phyloP scores from a whole-genome alignment of 495 filamentous ascomycete genomes.

The Penicillium paxilli region DNA sequence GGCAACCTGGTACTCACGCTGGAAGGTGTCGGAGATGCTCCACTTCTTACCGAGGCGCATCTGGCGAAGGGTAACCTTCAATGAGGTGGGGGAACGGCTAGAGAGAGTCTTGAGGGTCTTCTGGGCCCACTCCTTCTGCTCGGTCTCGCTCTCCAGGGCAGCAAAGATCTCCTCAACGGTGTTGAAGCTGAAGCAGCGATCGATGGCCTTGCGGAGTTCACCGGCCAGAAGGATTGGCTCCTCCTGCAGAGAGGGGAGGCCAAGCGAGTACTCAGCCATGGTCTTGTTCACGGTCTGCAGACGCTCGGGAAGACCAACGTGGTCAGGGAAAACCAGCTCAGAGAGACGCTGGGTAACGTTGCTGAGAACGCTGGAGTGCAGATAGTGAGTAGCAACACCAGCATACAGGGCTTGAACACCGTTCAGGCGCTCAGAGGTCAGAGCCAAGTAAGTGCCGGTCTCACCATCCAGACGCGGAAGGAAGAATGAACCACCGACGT shows the following conservation, averaged over 20 bases:
- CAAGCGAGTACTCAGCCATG: conserved; percentile 86
- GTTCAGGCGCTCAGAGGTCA: conserved; percentile 78
- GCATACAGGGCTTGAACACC: conserved; percentile 80
- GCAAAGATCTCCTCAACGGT: conserved; percentile 67
- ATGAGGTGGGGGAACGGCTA: conserved; percentile 75
- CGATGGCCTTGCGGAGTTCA: conserved; percentile 70
- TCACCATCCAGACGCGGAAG: conserved; percentile 82
- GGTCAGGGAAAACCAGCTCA: conserved; percentile 84
- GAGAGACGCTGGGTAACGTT: conserved; percentile 81
- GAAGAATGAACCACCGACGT: conserved; percentile 95
- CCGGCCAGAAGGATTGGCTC: conserved; percentile 65
- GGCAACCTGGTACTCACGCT: conserved; percentile 78
- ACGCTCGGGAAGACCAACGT: conserved; percentile 57
- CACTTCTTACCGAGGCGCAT: conserved; percentile 73
- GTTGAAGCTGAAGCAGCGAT: conserved; percentile 73
- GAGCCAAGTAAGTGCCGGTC: conserved; percentile 83
- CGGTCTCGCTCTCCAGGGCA: conserved; percentile 61
- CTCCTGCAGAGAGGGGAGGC: conserved; percentile 64
- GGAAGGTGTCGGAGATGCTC: conserved; percentile 80
- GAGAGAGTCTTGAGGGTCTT: conserved; percentile 70
- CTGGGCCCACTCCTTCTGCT: conserved; percentile 67
- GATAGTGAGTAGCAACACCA: conserved; percentile 89
- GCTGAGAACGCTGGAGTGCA: conserved; percentile 82
- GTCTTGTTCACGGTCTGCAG: conserved; percentile 75
- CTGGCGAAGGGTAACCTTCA: conserved; percentile 78